Conservation (phyloP, 225 moss, liverwort and hornwort species). For the Bryoerythrophyllum caledonicum region DNA sequence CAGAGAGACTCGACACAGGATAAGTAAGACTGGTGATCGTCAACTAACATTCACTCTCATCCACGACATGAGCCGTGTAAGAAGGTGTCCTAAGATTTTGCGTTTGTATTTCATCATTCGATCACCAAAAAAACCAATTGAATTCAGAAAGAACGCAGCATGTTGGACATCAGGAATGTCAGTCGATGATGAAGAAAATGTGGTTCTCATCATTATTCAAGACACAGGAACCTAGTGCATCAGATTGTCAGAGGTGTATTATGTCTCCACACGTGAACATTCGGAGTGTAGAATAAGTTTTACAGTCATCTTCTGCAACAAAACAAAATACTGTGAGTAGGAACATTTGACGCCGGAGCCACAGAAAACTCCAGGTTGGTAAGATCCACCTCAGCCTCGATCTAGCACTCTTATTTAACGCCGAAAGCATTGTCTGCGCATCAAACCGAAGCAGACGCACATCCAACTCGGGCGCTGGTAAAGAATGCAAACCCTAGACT, state of each 20-base stretch:
- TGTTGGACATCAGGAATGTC: conserved; percentile 30
- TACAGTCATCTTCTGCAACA: conserved; percentile 33
- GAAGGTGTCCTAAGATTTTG: conserved; percentile 44
- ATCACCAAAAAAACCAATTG: background rate
- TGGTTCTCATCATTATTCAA: conserved; percentile 41
- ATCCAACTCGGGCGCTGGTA: conserved; percentile 28
- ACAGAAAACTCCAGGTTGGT: conserved; percentile 38
- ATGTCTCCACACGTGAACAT: conserved; percentile 15
- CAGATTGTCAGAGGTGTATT: conserved; percentile 60
- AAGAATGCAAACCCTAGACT: background rate
- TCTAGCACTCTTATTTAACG: conserved; percentile 44
- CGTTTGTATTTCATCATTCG: conserved; percentile 2
- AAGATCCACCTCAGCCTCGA: conserved; percentile 30
- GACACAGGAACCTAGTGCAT: background rate
- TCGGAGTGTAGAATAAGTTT: conserved; percentile 44
- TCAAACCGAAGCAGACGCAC: background rate
- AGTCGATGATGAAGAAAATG: conserved; percentile 47
- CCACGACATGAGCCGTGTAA: conserved; percentile 26
- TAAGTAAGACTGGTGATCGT: background rate
- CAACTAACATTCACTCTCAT: conserved; percentile 44
- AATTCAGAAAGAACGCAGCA: conserved; percentile 69
- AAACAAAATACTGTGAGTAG: conserved; percentile 14
- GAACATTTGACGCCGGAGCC: conserved; percentile 43
- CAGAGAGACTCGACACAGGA: background rate
- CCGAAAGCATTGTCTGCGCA: background rate